Conservation (phyloP, 768 basidiomycete species). For the Boletus rufocinnamomeus region DNA sequence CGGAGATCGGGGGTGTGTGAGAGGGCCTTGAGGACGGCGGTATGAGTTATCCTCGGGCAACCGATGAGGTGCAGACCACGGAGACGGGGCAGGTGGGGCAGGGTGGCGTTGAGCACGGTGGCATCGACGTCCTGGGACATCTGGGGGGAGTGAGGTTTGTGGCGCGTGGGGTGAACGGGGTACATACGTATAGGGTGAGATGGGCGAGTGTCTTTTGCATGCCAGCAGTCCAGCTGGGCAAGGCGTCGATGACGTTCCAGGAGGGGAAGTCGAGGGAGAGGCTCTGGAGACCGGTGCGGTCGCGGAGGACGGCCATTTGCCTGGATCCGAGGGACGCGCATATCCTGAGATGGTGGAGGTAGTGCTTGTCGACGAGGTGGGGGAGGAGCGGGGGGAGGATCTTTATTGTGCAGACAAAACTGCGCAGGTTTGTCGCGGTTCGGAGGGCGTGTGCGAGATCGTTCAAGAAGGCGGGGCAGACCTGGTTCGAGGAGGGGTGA, state of each 20-base stretch:
- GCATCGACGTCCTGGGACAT: constrained; percentile 57
- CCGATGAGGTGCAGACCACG: constrained; percentile 59
- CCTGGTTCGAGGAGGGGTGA: constrained; percentile 31
- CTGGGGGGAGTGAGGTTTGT: constrained; percentile 36
- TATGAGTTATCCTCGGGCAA: constrained; percentile 60
- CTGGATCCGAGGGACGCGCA: constrained; percentile 52
- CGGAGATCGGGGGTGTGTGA: constrained; percentile 55
- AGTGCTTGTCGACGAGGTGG: constrained; percentile 44
- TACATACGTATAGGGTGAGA: constrained; percentile 62
- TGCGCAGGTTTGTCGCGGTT: constrained; percentile 52
- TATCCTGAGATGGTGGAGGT: constrained; percentile 51
- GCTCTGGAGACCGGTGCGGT: constrained; percentile 42
- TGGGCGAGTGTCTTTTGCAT: constrained; percentile 49
- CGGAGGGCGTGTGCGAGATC: constrained; percentile 53
- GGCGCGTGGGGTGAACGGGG: not conserved
- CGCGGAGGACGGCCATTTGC: constrained; percentile 47
- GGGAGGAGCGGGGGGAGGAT: constrained; percentile 53
- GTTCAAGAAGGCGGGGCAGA: constrained; percentile 49
- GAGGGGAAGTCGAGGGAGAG: constrained; percentile 61
- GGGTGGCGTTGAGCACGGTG: constrained; percentile 46
- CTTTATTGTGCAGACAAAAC: constrained; percentile 54
- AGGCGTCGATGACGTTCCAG: constrained; percentile 57
- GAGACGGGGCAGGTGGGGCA: constrained; percentile 54
- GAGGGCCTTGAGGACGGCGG: constrained; percentile 44
- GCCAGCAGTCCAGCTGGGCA: constrained; percentile 57